Evolutionary conservation across 108 stramenopile genomes (phyloP), one percentile per base, ranked within the genome.

Genomic region (Pseudonitzschia pungens): DNA sequence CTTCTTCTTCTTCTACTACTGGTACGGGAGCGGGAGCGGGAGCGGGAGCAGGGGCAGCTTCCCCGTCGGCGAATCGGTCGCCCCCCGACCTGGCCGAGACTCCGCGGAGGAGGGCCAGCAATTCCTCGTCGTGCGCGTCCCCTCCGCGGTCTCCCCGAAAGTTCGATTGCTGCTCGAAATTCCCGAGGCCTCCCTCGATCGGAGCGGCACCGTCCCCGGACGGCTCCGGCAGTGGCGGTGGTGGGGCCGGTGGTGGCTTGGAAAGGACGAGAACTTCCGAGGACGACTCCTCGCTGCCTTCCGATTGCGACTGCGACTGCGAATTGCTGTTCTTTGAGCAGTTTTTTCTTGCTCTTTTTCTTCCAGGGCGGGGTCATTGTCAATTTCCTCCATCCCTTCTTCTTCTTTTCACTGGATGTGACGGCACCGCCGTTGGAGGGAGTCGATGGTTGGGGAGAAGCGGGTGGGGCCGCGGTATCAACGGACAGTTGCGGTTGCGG

Each of bases 81-180:
- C 86, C 63, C 20, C 73, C 44, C 22, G 83, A 76, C 52, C 81
- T 86, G 26, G 74, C 74, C 18, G 93, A 95, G 36, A 95, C 77
- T 1, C 78, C 88, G 50, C 82, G 69, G 22, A 92, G 56, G 65
- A 80, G 63, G 3, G 91, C 89, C 59, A 91, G 62, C 31, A 92
- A 56, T 59, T 90, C 91, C 54, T 86, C 87, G 70, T 95, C 93
- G 32, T 95, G 81, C 14, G 92, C 89, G 53, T 55, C 51, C 11
- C 89, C 89, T 29, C 92, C 89, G 14, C 88, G 77, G 22, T 90
- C 85, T 24, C 88, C 89, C 28, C 64, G 57, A 26, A 90, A 84
- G n/a, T 86, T 89, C 10, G 66, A 77, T 50, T 66, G 44, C 76
- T 18, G 67, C n/a, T n/a, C 44, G 57, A 75, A 75, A 50, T 67